Evolutionary conservation across 1,284 basidiomycete genomes (phyloP), one percentile per base, ranked within the genome.

Genomic region (Ustilago trichophora): DNA sequence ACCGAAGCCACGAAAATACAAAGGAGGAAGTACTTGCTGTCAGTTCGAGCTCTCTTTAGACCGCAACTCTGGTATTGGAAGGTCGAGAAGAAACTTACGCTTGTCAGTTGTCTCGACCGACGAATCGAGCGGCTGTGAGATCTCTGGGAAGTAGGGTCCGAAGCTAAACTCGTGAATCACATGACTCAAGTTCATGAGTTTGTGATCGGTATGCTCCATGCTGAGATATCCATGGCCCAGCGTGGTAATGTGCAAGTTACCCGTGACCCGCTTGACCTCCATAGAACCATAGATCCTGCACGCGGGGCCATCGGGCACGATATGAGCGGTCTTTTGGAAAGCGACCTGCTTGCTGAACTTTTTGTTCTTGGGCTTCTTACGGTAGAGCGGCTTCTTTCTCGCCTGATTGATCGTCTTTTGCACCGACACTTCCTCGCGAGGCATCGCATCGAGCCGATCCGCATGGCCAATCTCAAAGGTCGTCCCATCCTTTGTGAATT

Each of bases 151-250:
- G 84, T 91, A 91, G 0, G 93, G 91, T 0, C 95, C 95, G 75
- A 98, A 98, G 2, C 93, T 96, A 81, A 97, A 95, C 82, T 98
- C 95, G 64, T 90, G 90, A 71, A 98, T 92, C 55, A 97, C 89
- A 83, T 98, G 95, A 2, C 92, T 92, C 27, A 98, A 86, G 80
- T 98, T 98, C 92, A 98, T 96, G 7, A 63, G 51, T 29, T 49
- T 29, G 76, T 97, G 93, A 66, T 92, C 90, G 3, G 93, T 91
- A 80, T 97, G 93, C 62, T 92, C 87, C 64, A 86, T 85, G 75
- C 90, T 92, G 47, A 89, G 85, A 79, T 98, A 98, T 13, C 94
- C 95, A 81, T 98, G 94, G 0, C 95, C 95, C 1, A 94, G 85
- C 0, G 92, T 93, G 4, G 95, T 97, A 27, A 84, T 80, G 60